Percentiles rank a stretch among this genome's conserved stretches.
Conservation (phyloP, 2,329 filamentous ascomycete species). For the Myriosclerotinia scirpicola region DNA sequence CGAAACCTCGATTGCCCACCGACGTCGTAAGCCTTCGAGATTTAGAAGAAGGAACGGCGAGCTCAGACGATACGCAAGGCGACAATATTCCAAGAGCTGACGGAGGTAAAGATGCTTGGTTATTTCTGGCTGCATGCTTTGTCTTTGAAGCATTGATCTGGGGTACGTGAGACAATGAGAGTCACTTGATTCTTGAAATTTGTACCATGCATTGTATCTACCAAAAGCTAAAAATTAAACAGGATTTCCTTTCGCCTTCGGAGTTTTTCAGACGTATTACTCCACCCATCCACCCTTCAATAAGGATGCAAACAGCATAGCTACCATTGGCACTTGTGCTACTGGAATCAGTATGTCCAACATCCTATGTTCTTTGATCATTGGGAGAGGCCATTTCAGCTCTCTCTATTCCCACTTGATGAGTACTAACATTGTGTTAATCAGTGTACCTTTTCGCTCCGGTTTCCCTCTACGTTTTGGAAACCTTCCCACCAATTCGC, state of each 20-base stretch:
- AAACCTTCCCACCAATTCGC: conserved; percentile 40
- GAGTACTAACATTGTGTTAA: neutral
- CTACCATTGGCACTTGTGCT: conserved; percentile 45
- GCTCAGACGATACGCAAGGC: neutral
- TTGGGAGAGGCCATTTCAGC: no score
- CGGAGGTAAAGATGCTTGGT: conserved; percentile 51
- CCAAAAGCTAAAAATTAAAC: conserved; percentile 8
- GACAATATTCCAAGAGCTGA: conserved; percentile 45
- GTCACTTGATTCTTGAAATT: neutral
- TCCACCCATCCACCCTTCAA: conserved; percentile 42
- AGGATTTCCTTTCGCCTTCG: conserved; percentile 44
- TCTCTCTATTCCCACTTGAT: neutral
- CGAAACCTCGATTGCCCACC: neutral
- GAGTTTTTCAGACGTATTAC: conserved; percentile 49
- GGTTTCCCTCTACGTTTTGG: conserved; percentile 31
- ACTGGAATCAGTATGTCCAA: conserved; percentile 29
- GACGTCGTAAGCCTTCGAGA: neutral
- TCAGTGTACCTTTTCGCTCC: conserved; percentile 34
- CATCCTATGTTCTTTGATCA: neutral
- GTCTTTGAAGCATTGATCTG: conserved; percentile 54
- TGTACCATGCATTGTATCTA: neutral
- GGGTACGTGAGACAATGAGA: conserved; percentile 43
- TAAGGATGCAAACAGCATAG: conserved; percentile 43
- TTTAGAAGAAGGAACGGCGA: neutral
- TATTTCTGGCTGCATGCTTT: conserved; percentile 52